These are phyloP conservation scores for Globisporangium splendens DNA, from an alignment of 352 stramenopile genomes.

Conservation along the genomic window DNA sequence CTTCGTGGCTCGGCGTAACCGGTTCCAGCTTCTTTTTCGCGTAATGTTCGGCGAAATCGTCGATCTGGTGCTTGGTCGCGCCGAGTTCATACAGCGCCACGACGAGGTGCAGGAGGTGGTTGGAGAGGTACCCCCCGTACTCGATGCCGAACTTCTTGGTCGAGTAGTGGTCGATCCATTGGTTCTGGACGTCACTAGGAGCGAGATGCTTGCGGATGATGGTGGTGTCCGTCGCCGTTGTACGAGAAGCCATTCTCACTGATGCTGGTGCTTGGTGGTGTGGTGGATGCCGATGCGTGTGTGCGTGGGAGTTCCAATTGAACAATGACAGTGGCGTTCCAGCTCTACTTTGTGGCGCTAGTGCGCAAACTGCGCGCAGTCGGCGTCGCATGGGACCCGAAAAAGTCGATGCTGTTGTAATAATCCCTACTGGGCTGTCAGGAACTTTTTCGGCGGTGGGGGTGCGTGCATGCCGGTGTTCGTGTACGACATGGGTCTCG, in stretches of 20 bases:
- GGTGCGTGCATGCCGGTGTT: no score
- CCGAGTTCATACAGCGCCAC: slow-evolving; percentile 27
- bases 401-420: no score
- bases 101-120: slow-evolving; percentile 33
- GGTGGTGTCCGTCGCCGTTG: no score
- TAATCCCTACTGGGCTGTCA: no score
- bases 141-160: slow-evolving; percentile 30
- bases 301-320: background rate
- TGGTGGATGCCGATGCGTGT: background rate
- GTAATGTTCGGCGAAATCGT: slow-evolving; percentile 23
- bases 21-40: slow-evolving; percentile 18
- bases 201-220: slow-evolving; percentile 3
- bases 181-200: slow-evolving; percentile 12
- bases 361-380: no score
- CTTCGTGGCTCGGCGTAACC: slow-evolving; percentile 4
- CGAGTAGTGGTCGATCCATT: slow-evolving; percentile 28
- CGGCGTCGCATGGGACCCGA: no score
- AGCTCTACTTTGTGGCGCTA: no score
- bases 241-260: background rate
- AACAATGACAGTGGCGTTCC: no score
- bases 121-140: slow-evolving; percentile 32
- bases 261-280: background rate
- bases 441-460: no score
- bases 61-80: slow-evolving; percentile 17
- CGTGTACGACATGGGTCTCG: no score